Percentiles rank a stretch among this genome's conserved stretches.
Evolutionary conservation across 345 rosid species (phyloP).

Genomic region (Noccaea bulbosa): DNA sequence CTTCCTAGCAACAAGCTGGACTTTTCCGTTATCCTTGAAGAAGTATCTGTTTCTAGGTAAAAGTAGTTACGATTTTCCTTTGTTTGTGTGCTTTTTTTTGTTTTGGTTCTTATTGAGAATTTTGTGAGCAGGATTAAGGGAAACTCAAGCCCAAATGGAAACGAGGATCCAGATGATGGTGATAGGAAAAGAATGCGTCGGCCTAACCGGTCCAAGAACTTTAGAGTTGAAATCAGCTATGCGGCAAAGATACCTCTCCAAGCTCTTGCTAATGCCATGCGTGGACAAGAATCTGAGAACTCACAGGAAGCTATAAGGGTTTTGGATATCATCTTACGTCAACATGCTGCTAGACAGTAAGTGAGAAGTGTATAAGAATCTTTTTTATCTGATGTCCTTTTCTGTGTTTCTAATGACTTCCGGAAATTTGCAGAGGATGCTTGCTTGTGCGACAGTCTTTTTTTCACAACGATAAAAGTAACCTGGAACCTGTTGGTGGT

Average conservation of each 20-base stretch:
- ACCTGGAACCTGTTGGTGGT: slow-evolving; percentile 76
- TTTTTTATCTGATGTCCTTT: not conserved
- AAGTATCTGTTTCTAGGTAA: slow-evolving; percentile 61
- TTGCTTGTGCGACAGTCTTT: slow-evolving; percentile 85
- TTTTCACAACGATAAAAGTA: slow-evolving; percentile 73
- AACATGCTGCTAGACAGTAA: slow-evolving; percentile 92
- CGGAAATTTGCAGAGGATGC: slow-evolving; percentile 40
- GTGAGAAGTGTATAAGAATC: slow-evolving; percentile 8
- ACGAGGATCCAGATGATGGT: slow-evolving; percentile 42
- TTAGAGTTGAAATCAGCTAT: slow-evolving; percentile 70
- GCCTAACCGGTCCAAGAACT: slow-evolving; percentile 61
- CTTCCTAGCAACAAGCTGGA: slow-evolving; percentile 78
- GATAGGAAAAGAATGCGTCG: slow-evolving; percentile 73
- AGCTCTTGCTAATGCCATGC: slow-evolving; percentile 79
- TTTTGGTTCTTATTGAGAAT: slow-evolving; percentile 13
- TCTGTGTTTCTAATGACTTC: slow-evolving; percentile 12
- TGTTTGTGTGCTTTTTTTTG: not conserved
- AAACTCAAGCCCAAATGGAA: slow-evolving; percentile 59
- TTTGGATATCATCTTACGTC: slow-evolving; percentile 78
- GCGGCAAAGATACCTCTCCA: slow-evolving; percentile 86
- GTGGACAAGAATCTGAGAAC: slow-evolving; percentile 81
- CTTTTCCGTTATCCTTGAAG: slow-evolving; percentile 81
- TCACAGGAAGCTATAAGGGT: slow-evolving; percentile 85
- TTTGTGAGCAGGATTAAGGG: slow-evolving; percentile 56
- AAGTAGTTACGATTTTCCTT: not conserved